A percentile compares a stretch with the other conserved stretches of the same genome.
phyloP scores from a whole-genome alignment of 441 rosid species.

The Erodium texanum region DNA sequence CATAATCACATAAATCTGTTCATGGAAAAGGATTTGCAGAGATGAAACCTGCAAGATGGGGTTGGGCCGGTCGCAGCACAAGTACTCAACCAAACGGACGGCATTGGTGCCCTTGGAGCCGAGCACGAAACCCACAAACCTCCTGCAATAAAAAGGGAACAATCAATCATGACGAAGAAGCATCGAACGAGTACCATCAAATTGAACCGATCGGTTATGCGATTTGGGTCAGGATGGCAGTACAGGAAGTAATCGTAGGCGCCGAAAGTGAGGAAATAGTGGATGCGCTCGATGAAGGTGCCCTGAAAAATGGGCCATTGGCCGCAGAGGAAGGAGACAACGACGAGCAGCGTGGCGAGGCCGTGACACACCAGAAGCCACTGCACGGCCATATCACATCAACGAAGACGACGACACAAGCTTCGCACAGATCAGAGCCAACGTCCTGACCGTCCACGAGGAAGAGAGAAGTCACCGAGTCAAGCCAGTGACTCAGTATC shows the following conservation, averaged over 20 bases:
- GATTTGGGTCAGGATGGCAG: neutral
- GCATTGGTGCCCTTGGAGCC: conserved; percentile 52
- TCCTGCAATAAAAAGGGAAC: conserved; percentile 26
- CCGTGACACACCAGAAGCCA: conserved; percentile 76
- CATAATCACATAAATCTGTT: neutral
- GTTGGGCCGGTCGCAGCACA: conserved; percentile 80
- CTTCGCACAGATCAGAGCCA: neutral
- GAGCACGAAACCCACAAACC: conserved; percentile 43
- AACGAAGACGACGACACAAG: neutral
- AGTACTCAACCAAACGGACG: conserved; percentile 46
- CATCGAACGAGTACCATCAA: neutral
- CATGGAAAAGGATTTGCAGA: neutral
- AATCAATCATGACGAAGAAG: neutral
- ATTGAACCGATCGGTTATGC: neutral
- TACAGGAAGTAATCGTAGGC: conserved; percentile 76
- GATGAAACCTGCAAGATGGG: conserved; percentile 55
- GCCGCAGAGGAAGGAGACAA: conserved; percentile 82
- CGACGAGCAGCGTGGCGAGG: conserved; percentile 42
- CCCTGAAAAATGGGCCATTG: conserved; percentile 86
- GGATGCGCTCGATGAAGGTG: conserved; percentile 68
- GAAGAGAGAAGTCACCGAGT: neutral
- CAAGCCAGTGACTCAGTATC: neutral
- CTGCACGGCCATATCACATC: conserved; percentile 37
- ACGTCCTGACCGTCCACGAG: neutral
- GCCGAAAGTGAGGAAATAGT: conserved; percentile 73